Evolutionary conservation across 106 monocot species (phyloP).

Genomic region (Hemerocallis citrina): DNA sequence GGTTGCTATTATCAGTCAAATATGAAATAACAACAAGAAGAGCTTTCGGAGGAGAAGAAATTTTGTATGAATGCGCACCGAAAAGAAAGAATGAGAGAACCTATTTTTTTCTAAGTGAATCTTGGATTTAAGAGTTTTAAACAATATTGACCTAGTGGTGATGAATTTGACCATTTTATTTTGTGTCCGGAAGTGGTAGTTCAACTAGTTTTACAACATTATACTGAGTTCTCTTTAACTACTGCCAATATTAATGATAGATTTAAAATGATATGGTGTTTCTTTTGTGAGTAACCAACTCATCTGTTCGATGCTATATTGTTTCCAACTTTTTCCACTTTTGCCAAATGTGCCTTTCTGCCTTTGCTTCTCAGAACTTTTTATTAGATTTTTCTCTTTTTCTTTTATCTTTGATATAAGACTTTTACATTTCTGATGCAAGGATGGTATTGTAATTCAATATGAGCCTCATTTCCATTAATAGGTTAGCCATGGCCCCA

Average conservation of each 20-base stretch:
- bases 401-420: conserved; percentile 6
- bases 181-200: background rate
- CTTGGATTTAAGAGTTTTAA: too few relatives aligned
- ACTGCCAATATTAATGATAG: background rate
- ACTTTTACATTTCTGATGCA: conserved; percentile 9
- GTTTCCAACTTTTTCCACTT: background rate
- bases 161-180: background rate
- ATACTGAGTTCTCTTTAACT: background rate
- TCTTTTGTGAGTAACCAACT: background rate
- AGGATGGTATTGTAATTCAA: conserved; percentile 4
- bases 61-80: too few relatives aligned
- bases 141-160: background rate
- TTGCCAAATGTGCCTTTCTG: background rate
- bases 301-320: background rate
- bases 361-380: background rate
- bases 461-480: conserved; percentile 13
- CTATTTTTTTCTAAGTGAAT: too few relatives aligned
- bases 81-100: too few relatives aligned
- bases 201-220: background rate
- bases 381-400: background rate
- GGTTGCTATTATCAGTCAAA: too few relatives aligned
- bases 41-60: too few relatives aligned
- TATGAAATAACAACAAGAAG: too few relatives aligned
- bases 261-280: background rate
- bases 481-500: conserved; percentile 91